These are phyloP conservation scores for Coemansia sp. DNA, from an alignment of 192 early-diverging fungal species.

Conservation along the genomic window DNA sequence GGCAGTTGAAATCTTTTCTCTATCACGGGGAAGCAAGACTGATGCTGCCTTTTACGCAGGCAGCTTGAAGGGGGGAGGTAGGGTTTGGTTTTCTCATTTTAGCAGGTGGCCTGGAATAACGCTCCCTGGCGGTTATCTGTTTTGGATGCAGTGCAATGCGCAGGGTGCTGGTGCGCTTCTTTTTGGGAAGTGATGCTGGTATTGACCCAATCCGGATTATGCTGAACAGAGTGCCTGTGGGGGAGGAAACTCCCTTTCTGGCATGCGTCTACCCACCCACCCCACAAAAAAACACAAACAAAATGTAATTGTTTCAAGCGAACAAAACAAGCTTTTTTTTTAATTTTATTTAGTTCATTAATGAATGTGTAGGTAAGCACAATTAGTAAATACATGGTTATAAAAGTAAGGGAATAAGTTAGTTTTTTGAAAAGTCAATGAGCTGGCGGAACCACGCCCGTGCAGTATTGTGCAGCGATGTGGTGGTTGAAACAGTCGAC, in stretches of 20 bases:
- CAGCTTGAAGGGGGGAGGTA: neutral
- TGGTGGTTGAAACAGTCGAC: neutral
- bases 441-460: neutral
- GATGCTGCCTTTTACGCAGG: neutral
- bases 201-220: slow-evolving; percentile 51
- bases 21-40: neutral
- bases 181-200: slow-evolving; percentile 8
- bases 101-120: slow-evolving; percentile 12
- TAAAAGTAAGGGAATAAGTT: neutral
- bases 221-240: slow-evolving; percentile 26
- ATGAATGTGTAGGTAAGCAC: no score
- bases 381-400: neutral
- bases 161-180: slow-evolving; percentile 28
- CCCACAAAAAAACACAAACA: neutral
- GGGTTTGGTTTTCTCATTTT: neutral
- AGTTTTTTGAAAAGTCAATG: neutral
- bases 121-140: slow-evolving; percentile 37
- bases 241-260: neutral
- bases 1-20: neutral
- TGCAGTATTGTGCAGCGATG: neutral
- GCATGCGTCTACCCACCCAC: slow-evolving; percentile 36
- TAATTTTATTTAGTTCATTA: no score
- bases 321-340: neutral
- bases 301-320: slow-evolving; percentile 3
- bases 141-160: slow-evolving; percentile 52